Conservation (phyloP, 2,329 filamentous ascomycete species). For the Epichloe scottii region DNA sequence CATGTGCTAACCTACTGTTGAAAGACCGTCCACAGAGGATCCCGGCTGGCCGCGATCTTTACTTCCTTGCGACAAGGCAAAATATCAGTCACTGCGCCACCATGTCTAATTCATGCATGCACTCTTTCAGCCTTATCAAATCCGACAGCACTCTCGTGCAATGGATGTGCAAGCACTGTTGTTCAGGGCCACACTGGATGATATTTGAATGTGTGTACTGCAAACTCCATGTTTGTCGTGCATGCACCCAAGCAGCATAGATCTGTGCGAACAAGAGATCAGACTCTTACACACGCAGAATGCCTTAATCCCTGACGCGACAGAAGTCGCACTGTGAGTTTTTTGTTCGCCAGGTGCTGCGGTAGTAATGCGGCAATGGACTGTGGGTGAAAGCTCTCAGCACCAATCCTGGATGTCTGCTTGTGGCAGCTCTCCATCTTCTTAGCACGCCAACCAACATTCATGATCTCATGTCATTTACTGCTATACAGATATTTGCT, state of each 20-base stretch:
- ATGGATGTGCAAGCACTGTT: conserved; percentile 54
- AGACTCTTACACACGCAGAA: not conserved
- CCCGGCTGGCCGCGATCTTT: not conserved
- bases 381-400: too few species aligned
- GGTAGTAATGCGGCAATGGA: too few species aligned
- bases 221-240: conserved; percentile 51
- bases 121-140: conserved; percentile 54
- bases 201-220: conserved; percentile 60
- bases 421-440: not conserved
- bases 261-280: not conserved
- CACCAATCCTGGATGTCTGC: too few species aligned
- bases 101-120: conserved; percentile 44
- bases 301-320: not conserved
- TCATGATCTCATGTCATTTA: not conserved
- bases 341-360: too few species aligned
- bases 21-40: not conserved
- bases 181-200: conserved; percentile 52
- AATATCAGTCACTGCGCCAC: conserved; percentile 9
- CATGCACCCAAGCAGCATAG: conserved; percentile 34
- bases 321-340: not conserved
- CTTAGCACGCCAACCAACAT: not conserved
- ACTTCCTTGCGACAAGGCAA: not conserved
- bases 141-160: conserved; percentile 52
- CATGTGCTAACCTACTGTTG: not conserved
- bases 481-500: not conserved